Base-by-base conservation (phyloP, 2,329 filamentous ascomycete species). In the Talaromyces verruculosus region DNA sequence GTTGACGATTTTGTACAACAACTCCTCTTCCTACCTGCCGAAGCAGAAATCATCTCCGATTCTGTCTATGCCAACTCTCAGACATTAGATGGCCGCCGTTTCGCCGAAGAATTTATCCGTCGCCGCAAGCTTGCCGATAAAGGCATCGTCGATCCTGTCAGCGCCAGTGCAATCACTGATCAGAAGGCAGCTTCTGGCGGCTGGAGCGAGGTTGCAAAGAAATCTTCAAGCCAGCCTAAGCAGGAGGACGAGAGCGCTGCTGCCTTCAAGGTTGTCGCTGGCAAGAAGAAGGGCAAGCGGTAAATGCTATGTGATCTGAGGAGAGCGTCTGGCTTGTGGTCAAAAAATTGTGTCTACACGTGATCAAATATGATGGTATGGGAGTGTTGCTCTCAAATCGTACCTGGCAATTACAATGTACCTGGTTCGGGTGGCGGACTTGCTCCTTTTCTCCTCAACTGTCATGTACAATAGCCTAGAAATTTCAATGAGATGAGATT, bases 161-260 rank as follows among this genome's bases (percentile, higher is more conserved):
- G 80, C 60, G 80, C 81, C 41, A 85, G 81, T 64, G 85, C 87
- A 2, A 84, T 82, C 39, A 80, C 73, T 5, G 81, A 83, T 59
- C 78, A 74, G 28, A 80, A 81, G 69, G 82, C 80, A 70, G 82
- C 80, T 30, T 81, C 84, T 30, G 89, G 91, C 64, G 94, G 94
- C 22, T 99, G 95, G 95, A 97, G 86, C 72, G 95, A 98, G 80
- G 95, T 99, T 62, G 95, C 95, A 1, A 98, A 98, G 88, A 97
- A 97, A 84, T 90, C 91, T 28, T 82, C 80, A 60, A 74, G 72
- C 59, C 81, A 82, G 65, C 76, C 77, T 59, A 83, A 82, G 68
- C 62, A 49, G n/a, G 84, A 85, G 37, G 77, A 82, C 58, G 77
- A 80, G 71, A 79, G 77, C 68, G 81, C 77, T 67, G 79, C 89